Percentiles rank a stretch among this genome's conserved stretches.
These are phyloP conservation scores for Adansonia gregorii DNA, from an alignment of 441 rosid species.

Conservation along the genomic window DNA sequence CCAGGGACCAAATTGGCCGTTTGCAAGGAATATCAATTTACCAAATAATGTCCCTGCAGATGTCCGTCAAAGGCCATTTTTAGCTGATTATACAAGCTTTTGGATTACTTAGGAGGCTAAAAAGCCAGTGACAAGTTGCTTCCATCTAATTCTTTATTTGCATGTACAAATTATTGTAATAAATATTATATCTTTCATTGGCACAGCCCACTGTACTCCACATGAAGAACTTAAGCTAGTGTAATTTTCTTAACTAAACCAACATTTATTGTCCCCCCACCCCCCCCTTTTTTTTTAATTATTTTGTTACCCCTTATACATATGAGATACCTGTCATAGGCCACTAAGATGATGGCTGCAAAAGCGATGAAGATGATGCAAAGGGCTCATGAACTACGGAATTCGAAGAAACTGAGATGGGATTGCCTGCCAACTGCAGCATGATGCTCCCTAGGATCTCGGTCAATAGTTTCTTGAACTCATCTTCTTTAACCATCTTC, in stretches of 20 bases:
- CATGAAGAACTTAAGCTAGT: not conserved
- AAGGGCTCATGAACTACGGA: conserved; percentile 95
- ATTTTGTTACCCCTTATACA: conserved; percentile 16
- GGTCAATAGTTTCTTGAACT: conserved; percentile 69
- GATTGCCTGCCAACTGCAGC: conserved; percentile 84
- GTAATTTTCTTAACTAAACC: not conserved
- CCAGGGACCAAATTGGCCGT: not conserved
- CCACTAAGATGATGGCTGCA: conserved; percentile 47
- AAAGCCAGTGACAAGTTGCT: not conserved
- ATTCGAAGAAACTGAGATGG: conserved; percentile 69
- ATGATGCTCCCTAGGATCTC: conserved; percentile 81
- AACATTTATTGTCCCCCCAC: not conserved
- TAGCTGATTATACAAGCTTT: not conserved
- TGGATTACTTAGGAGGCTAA: not conserved
- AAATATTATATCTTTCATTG: not conserved
- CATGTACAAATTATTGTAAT: not conserved
- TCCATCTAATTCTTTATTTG: not conserved
- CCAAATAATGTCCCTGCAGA: not conserved
- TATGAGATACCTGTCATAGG: not conserved
- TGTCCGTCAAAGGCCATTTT: not conserved
- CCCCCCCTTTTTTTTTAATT: not conserved
- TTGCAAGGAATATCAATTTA: not conserved
- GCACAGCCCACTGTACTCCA: not conserved
- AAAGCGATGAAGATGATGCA: conserved; percentile 56
- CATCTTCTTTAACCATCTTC: conserved; percentile 76